Evolutionary conservation across 2,329 filamentous ascomycete species (phyloP).

Genomic region (Laburnicola sp.): DNA sequence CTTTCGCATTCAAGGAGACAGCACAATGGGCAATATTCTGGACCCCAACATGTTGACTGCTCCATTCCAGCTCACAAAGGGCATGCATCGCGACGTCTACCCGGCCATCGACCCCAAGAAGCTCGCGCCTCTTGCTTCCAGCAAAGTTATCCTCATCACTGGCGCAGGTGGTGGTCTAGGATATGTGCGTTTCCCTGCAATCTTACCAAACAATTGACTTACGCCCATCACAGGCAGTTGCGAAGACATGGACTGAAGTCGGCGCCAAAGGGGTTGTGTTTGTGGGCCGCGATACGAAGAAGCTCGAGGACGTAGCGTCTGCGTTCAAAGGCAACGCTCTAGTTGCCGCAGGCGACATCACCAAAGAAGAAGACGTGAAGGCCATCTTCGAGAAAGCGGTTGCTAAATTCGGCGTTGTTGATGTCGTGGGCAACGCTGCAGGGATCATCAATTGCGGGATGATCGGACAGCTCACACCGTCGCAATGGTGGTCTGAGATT

Average conservation of each 20-base stretch:
- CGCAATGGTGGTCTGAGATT: conserved; percentile 24
- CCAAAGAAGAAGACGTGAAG: conserved; percentile 16
- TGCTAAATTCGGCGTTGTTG: conserved; percentile 24
- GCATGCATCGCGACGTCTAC: conserved; percentile 25
- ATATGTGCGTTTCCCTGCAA: conserved; percentile 16
- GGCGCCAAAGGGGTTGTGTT: conserved; percentile 36
- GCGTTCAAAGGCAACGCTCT: conserved; percentile 13
- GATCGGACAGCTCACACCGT: conserved; percentile 17
- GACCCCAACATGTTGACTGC: conserved; percentile 22
- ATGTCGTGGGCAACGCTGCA: conserved; percentile 29
- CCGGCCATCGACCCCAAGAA: conserved; percentile 20
- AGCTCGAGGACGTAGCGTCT: conserved; percentile 13
- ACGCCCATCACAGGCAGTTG: conserved; percentile 17
- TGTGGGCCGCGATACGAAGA: conserved; percentile 27
- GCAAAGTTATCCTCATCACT: conserved; percentile 28
- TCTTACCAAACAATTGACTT: not conserved
- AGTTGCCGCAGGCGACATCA: conserved; percentile 16
- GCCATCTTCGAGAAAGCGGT: conserved; percentile 18
- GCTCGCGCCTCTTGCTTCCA: conserved; percentile 11
- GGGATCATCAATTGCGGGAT: conserved; percentile 15
- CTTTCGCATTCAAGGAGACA: not conserved
- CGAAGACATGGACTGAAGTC: conserved; percentile 32
- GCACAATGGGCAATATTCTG: conserved; percentile 10
- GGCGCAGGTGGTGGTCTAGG: conserved; percentile 37
- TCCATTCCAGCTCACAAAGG: conserved; percentile 27